phyloP scores from a whole-genome alignment of 495 filamentous ascomycete genomes.

The Daldinia grandis region DNA sequence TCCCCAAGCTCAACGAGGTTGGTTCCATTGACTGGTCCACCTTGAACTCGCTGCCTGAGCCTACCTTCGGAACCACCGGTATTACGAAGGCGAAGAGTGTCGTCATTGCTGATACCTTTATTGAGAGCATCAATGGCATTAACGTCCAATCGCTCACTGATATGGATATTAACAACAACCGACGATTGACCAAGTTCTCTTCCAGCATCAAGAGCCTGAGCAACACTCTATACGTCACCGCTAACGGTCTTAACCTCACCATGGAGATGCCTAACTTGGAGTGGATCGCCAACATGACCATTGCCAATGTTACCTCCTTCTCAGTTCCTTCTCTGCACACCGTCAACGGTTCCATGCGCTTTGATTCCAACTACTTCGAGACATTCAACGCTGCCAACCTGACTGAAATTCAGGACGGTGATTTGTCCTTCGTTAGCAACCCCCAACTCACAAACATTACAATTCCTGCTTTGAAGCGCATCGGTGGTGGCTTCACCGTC shows the following conservation, averaged over 20 bases:
- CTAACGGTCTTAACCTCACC: slow-evolving; percentile 66
- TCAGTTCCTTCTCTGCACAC: slow-evolving; percentile 76
- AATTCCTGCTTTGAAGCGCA: slow-evolving; percentile 68
- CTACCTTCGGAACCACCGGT: slow-evolving; percentile 70
- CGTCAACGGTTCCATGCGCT: slow-evolving; percentile 81
- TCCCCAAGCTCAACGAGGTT: slow-evolving; percentile 69
- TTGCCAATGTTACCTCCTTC: slow-evolving; percentile 82
- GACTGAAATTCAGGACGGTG: slow-evolving; percentile 70
- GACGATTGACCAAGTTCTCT: slow-evolving; percentile 70
- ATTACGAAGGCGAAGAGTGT: slow-evolving; percentile 71
- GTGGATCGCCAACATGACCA: slow-evolving; percentile 83
- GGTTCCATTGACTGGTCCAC: slow-evolving; percentile 72
- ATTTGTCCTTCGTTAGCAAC: slow-evolving; percentile 85
- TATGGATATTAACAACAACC: slow-evolving; percentile 86
- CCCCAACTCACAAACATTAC: slow-evolving; percentile 76
- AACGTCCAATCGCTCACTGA: slow-evolving; percentile 67
- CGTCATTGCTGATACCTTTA: slow-evolving; percentile 81
- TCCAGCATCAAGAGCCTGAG: slow-evolving; percentile 76
- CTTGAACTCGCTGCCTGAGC: slow-evolving; percentile 71
- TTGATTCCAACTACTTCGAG: slow-evolving; percentile 80
- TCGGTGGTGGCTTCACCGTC: slow-evolving; percentile 82
- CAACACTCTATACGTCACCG: slow-evolving; percentile 68
- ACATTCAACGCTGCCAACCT: slow-evolving; percentile 79
- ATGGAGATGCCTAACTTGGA: slow-evolving; percentile 78
- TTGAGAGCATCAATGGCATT: slow-evolving; percentile 78